phyloP scores from a whole-genome alignment of 257 asterid species.

The Lithospermum erythrorhizon region DNA sequence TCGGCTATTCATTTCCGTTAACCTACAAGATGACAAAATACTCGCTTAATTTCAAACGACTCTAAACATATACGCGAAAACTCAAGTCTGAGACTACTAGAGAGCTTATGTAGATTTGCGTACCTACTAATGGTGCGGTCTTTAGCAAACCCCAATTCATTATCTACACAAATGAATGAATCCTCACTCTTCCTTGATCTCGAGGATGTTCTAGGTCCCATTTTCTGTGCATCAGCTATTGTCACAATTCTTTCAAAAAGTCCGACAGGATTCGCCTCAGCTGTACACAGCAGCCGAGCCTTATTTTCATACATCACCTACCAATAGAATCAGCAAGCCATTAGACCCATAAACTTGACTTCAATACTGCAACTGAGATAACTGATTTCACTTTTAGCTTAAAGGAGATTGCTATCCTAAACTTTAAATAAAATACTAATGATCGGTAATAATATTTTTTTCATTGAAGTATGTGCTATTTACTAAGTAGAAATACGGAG shows the following conservation, averaged over 20 bases:
- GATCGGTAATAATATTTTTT: too few species aligned
- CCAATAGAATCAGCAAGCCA: not conserved
- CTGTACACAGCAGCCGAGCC: constrained; percentile 72
- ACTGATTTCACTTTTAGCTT: too few species aligned
- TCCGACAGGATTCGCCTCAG: constrained; percentile 74
- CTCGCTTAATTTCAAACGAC: not conserved
- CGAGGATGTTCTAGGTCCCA: constrained; percentile 77
- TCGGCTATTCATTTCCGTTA: constrained; percentile 6
- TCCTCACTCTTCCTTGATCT: constrained; percentile 41
- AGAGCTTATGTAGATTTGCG: not conserved
- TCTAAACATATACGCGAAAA: not conserved
- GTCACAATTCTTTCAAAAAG: constrained; percentile 68
- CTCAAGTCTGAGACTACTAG: not conserved
- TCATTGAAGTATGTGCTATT: too few species aligned
- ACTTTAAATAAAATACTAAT: not conserved
- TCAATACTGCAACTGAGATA: too few species aligned
- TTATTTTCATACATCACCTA: constrained; percentile 90
- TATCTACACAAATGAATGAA: constrained; percentile 86
- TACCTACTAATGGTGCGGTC: constrained; percentile 98
- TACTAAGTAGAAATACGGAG: too few species aligned
- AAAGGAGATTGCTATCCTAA: not conserved
- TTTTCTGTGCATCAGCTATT: constrained; percentile 65
- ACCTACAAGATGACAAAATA: not conserved
- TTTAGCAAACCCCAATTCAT: constrained; percentile 94
- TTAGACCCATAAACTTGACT: not conserved